phyloP scores from a whole-genome alignment of 352 stramenopile genomes.

The Pythium biforme region DNA sequence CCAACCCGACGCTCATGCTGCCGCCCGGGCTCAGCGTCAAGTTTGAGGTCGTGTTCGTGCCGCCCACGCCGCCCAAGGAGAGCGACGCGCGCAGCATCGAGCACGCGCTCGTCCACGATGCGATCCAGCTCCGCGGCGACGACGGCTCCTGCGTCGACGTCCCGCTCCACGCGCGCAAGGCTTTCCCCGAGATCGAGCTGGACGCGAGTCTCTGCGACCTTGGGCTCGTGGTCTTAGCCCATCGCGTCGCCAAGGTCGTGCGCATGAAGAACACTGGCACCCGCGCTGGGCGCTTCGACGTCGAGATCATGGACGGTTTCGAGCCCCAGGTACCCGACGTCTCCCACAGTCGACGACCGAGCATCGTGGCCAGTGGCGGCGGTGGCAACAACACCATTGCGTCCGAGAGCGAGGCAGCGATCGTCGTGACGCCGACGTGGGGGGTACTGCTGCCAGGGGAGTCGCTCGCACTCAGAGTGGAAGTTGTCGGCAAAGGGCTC shows the following conservation, averaged over 20 bases:
- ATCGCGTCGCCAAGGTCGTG: conserved; percentile 53
- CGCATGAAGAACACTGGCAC: conserved; percentile 52
- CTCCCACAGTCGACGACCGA: conserved; percentile 1
- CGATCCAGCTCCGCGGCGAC: conserved; percentile 52
- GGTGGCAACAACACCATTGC: not conserved
- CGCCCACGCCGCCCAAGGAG: not conserved
- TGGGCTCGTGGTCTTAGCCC: conserved; percentile 59
- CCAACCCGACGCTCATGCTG: conserved; percentile 66
- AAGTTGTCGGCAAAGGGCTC: conserved; percentile 13
- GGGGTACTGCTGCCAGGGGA: conserved; percentile 27
- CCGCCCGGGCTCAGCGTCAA: conserved; percentile 54
- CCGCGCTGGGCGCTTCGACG: conserved; percentile 36
- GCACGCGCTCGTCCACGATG: conserved; percentile 57
- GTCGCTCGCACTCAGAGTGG: conserved; percentile 14
- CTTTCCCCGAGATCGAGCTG: conserved; percentile 59
- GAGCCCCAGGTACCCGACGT: not conserved
- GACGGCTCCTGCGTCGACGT: conserved; percentile 62
- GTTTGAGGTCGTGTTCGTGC: conserved; percentile 69
- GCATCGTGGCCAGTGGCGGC: not conserved
- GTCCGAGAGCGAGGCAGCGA: not conserved
- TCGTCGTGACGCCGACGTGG: conserved; percentile 35
- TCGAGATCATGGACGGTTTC: conserved; percentile 47
- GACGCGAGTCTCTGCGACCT: conserved; percentile 54
- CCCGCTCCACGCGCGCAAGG: conserved; percentile 50
- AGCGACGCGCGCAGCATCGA: conserved; percentile 15